These are phyloP conservation scores for Colletotrichum somersetense DNA, from an alignment of 2,329 filamentous ascomycete species.

Conservation along the genomic window DNA sequence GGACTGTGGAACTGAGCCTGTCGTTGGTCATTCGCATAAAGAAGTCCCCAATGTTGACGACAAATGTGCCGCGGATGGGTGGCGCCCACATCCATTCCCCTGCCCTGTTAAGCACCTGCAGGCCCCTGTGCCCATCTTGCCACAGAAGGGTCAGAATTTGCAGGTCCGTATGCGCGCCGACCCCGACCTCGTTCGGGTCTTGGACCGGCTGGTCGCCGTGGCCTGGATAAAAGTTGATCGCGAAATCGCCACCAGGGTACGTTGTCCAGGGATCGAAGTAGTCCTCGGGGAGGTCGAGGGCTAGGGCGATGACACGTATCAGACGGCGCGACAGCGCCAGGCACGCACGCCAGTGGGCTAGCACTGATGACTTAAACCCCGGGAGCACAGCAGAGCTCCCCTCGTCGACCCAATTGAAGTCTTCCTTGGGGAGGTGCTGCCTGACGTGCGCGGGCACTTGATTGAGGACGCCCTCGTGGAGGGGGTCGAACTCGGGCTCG, in stretches of 20 bases:
- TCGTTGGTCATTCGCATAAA: constrained; percentile 46
- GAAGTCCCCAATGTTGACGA: constrained; percentile 48
- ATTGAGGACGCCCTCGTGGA: constrained; percentile 22
- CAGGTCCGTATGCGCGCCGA: constrained; percentile 62
- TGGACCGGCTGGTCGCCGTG: constrained; percentile 35
- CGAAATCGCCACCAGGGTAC: constrained; percentile 45
- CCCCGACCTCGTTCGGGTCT: constrained; percentile 51
- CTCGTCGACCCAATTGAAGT: constrained; percentile 37
- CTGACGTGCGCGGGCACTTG: constrained; percentile 35
- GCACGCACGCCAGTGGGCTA: constrained; percentile 55
- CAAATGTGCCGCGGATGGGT: constrained; percentile 45
- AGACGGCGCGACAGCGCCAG: constrained; percentile 44
- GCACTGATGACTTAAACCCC: constrained; percentile 56
- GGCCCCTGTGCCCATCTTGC: constrained; percentile 54
- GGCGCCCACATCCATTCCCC: constrained; percentile 46
- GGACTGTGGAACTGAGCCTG: constrained; percentile 44
- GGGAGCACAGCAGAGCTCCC: constrained; percentile 52
- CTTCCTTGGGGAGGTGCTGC: constrained; percentile 35
- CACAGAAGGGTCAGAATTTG: constrained; percentile 62
- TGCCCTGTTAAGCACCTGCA: constrained; percentile 44
- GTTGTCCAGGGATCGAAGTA: constrained; percentile 42
- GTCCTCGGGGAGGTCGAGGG: constrained; percentile 42
- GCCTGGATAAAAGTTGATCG: constrained; percentile 46
- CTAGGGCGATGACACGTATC: constrained; percentile 44
- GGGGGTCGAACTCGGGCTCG: constrained; percentile 56